Percentiles rank a stretch among this genome's conserved stretches.
phyloP scores from a whole-genome alignment of 805 yeast species.

The Zygoascus flipseniorum region DNA sequence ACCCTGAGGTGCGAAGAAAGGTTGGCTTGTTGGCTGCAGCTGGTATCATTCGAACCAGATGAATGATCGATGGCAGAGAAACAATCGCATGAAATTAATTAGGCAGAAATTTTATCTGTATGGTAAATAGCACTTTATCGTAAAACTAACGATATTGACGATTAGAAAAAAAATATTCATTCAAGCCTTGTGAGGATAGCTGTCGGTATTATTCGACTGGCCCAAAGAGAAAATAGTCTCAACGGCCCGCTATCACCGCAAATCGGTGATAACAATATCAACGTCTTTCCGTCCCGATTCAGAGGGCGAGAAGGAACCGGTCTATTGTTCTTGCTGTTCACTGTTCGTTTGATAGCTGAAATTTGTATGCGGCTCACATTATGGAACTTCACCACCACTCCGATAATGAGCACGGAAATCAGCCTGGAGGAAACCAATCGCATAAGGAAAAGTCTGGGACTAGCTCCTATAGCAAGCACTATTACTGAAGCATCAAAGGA shows the following conservation, averaged over 20 bases:
- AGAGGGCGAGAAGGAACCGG: no score
- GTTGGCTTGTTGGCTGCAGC: slow-evolving; percentile 87
- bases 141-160: not conserved
- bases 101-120: not conserved
- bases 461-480: slow-evolving; percentile 37
- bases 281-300: no score
- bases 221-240: no score
- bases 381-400: no score
- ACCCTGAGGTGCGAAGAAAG: slow-evolving; percentile 86
- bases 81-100: no score
- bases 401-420: slow-evolving; percentile 5
- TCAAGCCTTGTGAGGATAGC: not conserved
- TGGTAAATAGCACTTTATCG: not conserved
- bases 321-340: no score
- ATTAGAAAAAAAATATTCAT: not conserved
- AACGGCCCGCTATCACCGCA: no score
- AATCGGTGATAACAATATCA: no score
- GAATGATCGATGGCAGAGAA: slow-evolving; percentile 8
- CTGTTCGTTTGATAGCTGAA: no score
- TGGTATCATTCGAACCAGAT: slow-evolving; percentile 90
- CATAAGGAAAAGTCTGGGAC: slow-evolving; percentile 43
- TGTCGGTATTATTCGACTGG: no score
- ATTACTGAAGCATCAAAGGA: not conserved
- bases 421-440: slow-evolving; percentile 50
- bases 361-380: no score